Evolutionary conservation across 2,329 filamentous ascomycete genomes (phyloP).

Genomic region (Penicillium aurantiogriseum): DNA sequence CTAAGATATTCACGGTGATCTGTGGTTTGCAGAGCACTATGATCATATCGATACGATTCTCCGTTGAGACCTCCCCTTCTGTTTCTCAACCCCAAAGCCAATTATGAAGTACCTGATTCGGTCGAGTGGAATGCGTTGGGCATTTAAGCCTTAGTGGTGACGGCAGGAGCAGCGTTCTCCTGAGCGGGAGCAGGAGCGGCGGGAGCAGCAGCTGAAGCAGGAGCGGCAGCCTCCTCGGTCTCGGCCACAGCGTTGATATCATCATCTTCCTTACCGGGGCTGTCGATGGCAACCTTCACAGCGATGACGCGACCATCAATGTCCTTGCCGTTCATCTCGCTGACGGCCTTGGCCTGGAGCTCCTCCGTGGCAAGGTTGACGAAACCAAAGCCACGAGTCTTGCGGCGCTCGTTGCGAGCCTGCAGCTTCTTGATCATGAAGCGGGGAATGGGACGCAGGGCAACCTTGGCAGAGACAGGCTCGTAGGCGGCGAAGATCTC

Average conservation of each 20-base stretch:
- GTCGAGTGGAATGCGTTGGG: slow-evolving; percentile 22
- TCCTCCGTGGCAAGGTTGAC: slow-evolving; percentile 95
- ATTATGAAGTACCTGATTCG: slow-evolving; percentile 17
- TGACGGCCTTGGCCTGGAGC: slow-evolving; percentile 92
- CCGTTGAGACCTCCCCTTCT: slow-evolving; percentile 3
- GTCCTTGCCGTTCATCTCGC: slow-evolving; percentile 99
- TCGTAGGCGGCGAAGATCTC: slow-evolving; percentile 93
- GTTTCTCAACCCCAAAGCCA: slow-evolving; percentile 13
- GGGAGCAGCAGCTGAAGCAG: slow-evolving; percentile 36
- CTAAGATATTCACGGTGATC: slow-evolving; percentile 26
- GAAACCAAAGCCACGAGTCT: slow-evolving; percentile 98
- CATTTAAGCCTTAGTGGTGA: slow-evolving; percentile 30
- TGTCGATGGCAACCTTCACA: slow-evolving; percentile 99
- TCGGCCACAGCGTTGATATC: slow-evolving; percentile 54
- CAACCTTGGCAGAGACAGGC: slow-evolving; percentile 95
- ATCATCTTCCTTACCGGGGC: slow-evolving; percentile 96
- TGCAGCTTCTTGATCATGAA: slow-evolving; percentile 99
- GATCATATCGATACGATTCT: slow-evolving; percentile 27
- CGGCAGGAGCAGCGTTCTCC: slow-evolving; percentile 25
- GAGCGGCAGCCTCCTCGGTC: slow-evolving; percentile 42
- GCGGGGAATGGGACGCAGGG: slow-evolving; percentile 93
- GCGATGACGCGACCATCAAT: slow-evolving; percentile 98
- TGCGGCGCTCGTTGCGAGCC: slow-evolving; percentile 94
- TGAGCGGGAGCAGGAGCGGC: slow-evolving; percentile 35
- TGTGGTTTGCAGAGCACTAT: slow-evolving; percentile 18